A percentile compares a stretch with the other conserved stretches of the same genome.
Evolutionary conservation across 2,329 filamentous ascomycete species (phyloP).

Genomic region (Graphilbum fragrans): DNA sequence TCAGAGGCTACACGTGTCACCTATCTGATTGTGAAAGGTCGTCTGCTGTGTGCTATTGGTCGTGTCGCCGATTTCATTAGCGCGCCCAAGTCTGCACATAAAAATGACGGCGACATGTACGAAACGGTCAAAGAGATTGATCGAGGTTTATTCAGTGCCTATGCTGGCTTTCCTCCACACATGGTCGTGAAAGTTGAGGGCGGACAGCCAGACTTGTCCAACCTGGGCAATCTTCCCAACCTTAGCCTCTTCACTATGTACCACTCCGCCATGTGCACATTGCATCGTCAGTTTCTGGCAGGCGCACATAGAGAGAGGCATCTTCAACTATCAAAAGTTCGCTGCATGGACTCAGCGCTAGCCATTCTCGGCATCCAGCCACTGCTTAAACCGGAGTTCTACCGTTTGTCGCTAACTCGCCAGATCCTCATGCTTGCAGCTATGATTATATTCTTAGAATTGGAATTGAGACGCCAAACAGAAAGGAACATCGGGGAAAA

Average conservation of each 20-base stretch:
- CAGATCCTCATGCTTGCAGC: not conserved
- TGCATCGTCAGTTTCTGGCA: not conserved
- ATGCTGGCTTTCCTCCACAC: not conserved
- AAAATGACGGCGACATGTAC: too few species aligned
- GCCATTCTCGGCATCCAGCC: not conserved
- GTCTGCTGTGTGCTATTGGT: not conserved
- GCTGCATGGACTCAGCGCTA: not conserved
- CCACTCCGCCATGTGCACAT: not conserved
- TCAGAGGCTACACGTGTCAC: not conserved
- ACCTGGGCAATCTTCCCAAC: not conserved
- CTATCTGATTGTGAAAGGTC: conserved; percentile 2
- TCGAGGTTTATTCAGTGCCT: not conserved
- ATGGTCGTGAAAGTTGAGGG: not conserved
- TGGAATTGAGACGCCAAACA: conserved; percentile 1
- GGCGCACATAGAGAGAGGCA: not conserved
- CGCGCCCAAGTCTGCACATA: not conserved
- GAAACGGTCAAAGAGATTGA: not conserved
- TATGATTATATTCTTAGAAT: not conserved
- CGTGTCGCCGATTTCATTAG: not conserved
- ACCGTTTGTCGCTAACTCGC: not conserved
- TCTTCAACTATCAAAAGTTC: not conserved
- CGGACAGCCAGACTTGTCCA: too few species aligned
- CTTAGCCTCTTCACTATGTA: not conserved
- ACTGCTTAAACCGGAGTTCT: not conserved
- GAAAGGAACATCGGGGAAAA: not conserved